These are phyloP conservation scores for Scedosporium aurantiacum DNA, from an alignment of 2,329 filamentous ascomycete species.

Conservation along the genomic window DNA sequence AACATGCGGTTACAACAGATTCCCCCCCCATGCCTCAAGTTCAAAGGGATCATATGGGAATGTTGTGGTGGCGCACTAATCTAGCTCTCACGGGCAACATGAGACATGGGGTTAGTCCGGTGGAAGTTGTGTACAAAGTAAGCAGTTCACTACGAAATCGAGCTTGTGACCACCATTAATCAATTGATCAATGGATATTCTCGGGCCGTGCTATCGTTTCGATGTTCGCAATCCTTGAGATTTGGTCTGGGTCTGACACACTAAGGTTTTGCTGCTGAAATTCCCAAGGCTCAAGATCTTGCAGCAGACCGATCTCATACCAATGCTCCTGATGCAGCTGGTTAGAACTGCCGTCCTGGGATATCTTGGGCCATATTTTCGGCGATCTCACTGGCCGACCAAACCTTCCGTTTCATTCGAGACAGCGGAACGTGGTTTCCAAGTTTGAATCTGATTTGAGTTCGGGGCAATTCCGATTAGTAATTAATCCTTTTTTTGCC, in stretches of 20 bases:
- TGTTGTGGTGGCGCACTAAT: background rate
- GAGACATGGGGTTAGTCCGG: slow-evolving; percentile 1
- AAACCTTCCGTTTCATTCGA: background rate
- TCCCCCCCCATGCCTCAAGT: background rate
- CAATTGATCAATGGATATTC: background rate
- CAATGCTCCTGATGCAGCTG: background rate
- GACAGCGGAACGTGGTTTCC: too few species aligned
- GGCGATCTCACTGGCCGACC: background rate
- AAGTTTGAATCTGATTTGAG: background rate
- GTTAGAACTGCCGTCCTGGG: background rate
- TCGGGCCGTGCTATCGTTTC: background rate
- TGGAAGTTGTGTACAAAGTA: background rate
- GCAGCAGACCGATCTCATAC: background rate
- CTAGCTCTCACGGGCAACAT: background rate
- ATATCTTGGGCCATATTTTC: background rate
- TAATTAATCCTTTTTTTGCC: background rate
- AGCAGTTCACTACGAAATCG: background rate
- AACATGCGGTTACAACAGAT: background rate
- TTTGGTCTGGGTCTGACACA: background rate
- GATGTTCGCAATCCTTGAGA: too few species aligned
- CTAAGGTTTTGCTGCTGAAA: background rate
- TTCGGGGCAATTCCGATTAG: background rate
- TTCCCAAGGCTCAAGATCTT: background rate
- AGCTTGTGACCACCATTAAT: background rate
- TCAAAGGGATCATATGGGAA: background rate